These are phyloP conservation scores for Styphnolobium japonicum DNA, from an alignment of 306 rosid species.

Conservation along the genomic window DNA sequence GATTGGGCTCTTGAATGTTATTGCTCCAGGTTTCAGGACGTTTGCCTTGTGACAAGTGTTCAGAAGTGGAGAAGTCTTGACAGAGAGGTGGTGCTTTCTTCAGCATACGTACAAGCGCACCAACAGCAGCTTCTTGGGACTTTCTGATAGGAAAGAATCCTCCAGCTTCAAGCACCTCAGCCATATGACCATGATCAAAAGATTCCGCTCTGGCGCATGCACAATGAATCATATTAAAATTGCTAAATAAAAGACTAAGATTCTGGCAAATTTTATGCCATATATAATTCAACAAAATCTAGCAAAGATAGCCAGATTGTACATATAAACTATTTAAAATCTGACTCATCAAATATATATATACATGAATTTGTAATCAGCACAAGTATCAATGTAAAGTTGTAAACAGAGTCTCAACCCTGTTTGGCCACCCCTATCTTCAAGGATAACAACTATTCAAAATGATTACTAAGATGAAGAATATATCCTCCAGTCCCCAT, in stretches of 20 bases:
- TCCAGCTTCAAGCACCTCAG: slow-evolving; percentile 54
- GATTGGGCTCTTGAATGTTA: slow-evolving; percentile 35
- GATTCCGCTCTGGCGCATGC: slow-evolving; percentile 51
- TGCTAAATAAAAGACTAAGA: background rate
- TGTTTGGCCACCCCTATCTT: background rate
- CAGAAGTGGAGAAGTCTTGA: slow-evolving; percentile 49
- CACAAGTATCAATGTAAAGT: background rate
- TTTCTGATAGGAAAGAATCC: slow-evolving; percentile 57
- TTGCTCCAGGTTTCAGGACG: slow-evolving; percentile 36
- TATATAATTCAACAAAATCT: background rate
- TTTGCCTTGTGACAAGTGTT: slow-evolving; percentile 26
- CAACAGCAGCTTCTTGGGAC: slow-evolving; percentile 84
- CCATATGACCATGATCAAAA: slow-evolving; percentile 44
- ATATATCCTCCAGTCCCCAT: background rate
- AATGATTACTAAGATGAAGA: background rate
- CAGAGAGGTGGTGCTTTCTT: slow-evolving; percentile 80
- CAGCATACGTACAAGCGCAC: slow-evolving; percentile 69
- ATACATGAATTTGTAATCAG: background rate
- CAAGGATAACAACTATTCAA: background rate
- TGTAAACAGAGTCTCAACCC: background rate
- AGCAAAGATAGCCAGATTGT: background rate
- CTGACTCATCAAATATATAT: background rate
- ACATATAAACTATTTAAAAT: background rate
- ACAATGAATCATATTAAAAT: slow-evolving; percentile 7
- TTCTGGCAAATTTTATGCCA: background rate